Evolutionary conservation across 345 rosid genomes (phyloP), one percentile per base, ranked within the genome.

Genomic region (Citrus reticulata): DNA sequence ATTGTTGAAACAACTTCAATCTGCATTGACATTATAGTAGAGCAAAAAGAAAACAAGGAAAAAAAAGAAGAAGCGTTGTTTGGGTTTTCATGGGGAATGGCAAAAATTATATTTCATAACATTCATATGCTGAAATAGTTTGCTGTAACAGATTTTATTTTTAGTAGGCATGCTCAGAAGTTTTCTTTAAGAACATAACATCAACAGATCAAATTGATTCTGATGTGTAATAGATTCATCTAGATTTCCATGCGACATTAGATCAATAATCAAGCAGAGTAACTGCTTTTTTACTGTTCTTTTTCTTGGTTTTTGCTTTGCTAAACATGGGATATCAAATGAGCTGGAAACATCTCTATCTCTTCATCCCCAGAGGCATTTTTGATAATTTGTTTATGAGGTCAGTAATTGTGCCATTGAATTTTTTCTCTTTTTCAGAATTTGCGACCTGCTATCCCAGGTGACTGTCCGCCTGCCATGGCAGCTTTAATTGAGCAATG

Each of bases 401-500:
- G 22, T 27, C 34, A 51, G 10, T 58, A n/a, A 34, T 59, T 19
- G 79, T 3, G 32, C 69, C 2, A 73, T 68, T 34, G 71, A 25
- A 19, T 2, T 46, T 46, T 46, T 51, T 61, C 9, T 81, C 78
- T 77, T 72, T 37, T 64, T 46, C 86, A 96, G 99, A 90, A 94
- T 82, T 72, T 91, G 84, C 90, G 99, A 82, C 99, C 99, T 32
- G 83, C 54, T 69, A 87, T 96, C 24, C 98, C 98, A 0, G 83
- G 54, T 74, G 87, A 86, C 60, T 94, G 98, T 77, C 90, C 93
- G 25, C 80, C 83, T 25, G 91, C 98, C n/a, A 85, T 96, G 93
- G 84, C 85, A 86, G 93, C 95, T 49, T 88, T 96, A 39, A 93
- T 96, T 11, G 97, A 96, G 88, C 98, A 91, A 77, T 96, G 99